These are phyloP conservation scores for Ophiostoma tasmaniense DNA, from an alignment of 2,329 filamentous ascomycete species.

Conservation along the genomic window DNA sequence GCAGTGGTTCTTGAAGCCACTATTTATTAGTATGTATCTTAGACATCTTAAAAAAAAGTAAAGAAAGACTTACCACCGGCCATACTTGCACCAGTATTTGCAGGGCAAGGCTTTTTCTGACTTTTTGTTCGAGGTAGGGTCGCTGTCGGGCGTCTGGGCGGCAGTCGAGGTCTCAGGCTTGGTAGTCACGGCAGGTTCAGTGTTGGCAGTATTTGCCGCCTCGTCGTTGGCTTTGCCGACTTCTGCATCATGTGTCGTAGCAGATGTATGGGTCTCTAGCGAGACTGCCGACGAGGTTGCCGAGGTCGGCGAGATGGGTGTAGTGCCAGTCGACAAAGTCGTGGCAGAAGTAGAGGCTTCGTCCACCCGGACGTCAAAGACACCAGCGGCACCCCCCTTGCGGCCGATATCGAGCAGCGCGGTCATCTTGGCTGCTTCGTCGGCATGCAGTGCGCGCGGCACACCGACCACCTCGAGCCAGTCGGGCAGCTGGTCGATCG, in stretches of 20 bases:
- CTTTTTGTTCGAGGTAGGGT: not conserved
- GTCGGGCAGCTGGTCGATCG: conserved; percentile 42
- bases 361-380: not conserved
- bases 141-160: not conserved
- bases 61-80: conserved; percentile 28
- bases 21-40: conserved; percentile 5
- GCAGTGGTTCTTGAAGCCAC: conserved; percentile 38
- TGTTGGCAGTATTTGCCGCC: not conserved
- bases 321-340: not conserved
- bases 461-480: conserved; percentile 37
- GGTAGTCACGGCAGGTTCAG: not conserved
- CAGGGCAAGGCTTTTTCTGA: conserved; percentile 27
- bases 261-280: not conserved
- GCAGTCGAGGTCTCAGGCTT: not conserved
- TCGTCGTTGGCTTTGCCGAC: not conserved
- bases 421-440: not conserved
- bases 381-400: not conserved
- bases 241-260: not conserved
- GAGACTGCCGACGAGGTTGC: not conserved
- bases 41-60: no score
- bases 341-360: not conserved
- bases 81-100: conserved; percentile 41
- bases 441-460: conserved; percentile 33
- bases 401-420: not conserved
- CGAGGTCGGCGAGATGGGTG: not conserved